These are phyloP conservation scores for Lentinula raphanica DNA, from an alignment of 768 basidiomycete species.

Conservation along the genomic window DNA sequence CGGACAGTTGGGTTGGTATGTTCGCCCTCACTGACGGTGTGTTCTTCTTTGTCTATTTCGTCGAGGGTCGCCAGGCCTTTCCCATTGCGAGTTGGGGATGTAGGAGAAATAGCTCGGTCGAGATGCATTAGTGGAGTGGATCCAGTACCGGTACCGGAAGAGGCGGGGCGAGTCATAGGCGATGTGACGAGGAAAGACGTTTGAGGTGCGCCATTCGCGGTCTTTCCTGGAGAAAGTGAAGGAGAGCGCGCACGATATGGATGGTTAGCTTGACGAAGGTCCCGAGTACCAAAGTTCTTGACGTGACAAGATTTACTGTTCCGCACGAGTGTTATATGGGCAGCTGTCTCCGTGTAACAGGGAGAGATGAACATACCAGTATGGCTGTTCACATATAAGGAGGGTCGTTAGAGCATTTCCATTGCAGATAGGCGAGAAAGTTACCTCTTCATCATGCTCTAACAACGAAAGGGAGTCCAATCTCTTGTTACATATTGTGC, in stretches of 20 bases:
- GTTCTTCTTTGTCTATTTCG: constrained; percentile 7
- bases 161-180: constrained; percentile 3
- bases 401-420: neutral
- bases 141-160: constrained; percentile 14
- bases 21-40: neutral
- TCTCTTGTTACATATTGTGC: constrained; percentile 69
- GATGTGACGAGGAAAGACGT: neutral
- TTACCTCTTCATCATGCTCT: constrained; percentile 79
- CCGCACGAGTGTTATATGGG: neutral
- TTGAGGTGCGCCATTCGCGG: constrained; percentile 8
- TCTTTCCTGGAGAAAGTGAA: constrained; percentile 19
- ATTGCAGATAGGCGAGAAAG: constrained; percentile 17
- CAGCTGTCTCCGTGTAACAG: neutral
- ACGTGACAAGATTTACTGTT: constrained; percentile 77
- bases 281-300: constrained; percentile 72
- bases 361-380: constrained; percentile 36
- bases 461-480: constrained; percentile 72
- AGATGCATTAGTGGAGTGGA: constrained; percentile 18
- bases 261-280: constrained; percentile 68
- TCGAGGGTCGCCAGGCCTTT: neutral
- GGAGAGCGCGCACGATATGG: constrained; percentile 33
- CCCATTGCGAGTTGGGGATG: constrained; percentile 27
- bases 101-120: constrained; percentile 27
- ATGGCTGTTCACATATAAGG: constrained; percentile 32
- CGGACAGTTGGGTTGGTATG: neutral